phyloP scores from a whole-genome alignment of 345 rosid species.

The Dovyalis caffra region DNA sequence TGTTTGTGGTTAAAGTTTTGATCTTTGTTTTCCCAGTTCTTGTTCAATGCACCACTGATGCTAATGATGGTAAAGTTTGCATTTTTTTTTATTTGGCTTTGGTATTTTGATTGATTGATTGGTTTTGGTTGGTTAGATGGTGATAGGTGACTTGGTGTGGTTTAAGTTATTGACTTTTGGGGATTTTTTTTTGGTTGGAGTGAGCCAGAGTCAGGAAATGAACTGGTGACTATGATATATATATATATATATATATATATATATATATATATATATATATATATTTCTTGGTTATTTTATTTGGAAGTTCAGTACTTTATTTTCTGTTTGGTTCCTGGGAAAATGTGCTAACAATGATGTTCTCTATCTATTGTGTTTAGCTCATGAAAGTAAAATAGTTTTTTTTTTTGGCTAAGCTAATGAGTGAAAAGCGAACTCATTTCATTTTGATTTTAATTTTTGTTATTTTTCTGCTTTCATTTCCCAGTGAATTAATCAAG shows the following conservation, averaged over 20 bases:
- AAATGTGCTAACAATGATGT: constrained; percentile 22
- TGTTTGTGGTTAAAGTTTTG: constrained; percentile 9
- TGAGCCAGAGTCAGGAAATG: constrained; percentile 7
- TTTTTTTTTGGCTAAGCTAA: neutral
- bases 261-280: too few relatives aligned
- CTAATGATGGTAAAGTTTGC: constrained; percentile 35
- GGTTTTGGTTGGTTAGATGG: neutral
- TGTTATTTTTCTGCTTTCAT: neutral
- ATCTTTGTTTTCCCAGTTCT: constrained; percentile 22
- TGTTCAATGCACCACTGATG: constrained; percentile 41
- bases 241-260: too few relatives aligned
- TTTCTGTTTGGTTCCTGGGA: constrained; percentile 30
- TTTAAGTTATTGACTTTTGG: constrained; percentile 7
- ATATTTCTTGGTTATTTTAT: neutral
- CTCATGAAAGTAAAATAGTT: neutral
- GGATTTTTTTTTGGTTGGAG: neutral
- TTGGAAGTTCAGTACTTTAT: constrained; percentile 21
- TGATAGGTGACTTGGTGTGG: constrained; percentile 17
- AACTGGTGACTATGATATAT: neutral
- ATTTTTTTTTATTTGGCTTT: neutral
- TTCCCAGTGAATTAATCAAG: neutral
- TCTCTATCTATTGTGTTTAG: neutral
- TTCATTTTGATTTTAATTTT: neutral
- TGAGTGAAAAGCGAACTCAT: neutral
- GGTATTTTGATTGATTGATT: neutral